Evolutionary conservation across 805 yeast genomes (phyloP).

Genomic region (Diddensiella caesifluorescens): DNA sequence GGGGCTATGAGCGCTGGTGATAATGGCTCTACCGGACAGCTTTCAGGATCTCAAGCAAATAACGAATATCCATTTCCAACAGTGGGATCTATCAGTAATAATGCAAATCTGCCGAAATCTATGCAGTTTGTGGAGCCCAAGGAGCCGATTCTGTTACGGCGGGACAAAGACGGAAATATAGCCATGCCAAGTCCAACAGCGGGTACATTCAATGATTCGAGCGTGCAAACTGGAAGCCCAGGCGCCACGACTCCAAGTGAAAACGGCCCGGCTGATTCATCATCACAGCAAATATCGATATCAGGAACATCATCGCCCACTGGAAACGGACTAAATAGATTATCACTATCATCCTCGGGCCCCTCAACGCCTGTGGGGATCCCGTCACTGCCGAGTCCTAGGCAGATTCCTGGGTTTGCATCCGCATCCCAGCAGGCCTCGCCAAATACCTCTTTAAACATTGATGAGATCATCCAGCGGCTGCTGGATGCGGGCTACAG

Average conservation of each 20-base stretch:
- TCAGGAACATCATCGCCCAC: slow-evolving; percentile 1
- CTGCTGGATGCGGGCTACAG: slow-evolving; percentile 93
- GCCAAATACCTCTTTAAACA: slow-evolving; percentile 37
- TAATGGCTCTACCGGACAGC: not conserved
- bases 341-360: slow-evolving; percentile 9
- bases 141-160: slow-evolving; percentile 61
- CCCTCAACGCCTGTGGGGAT: slow-evolving; percentile 23
- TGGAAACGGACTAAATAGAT: slow-evolving; percentile 1
- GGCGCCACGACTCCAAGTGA: slow-evolving; percentile 1
- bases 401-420: slow-evolving; percentile 8
- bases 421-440: slow-evolving; percentile 15
- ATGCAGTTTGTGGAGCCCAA: slow-evolving; percentile 68
- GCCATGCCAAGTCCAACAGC: slow-evolving; percentile 16
- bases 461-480: slow-evolving; percentile 87
- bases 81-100: slow-evolving; percentile 9
- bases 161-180: slow-evolving; percentile 41
- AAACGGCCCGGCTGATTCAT: not conserved
- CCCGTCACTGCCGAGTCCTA: slow-evolving; percentile 12
- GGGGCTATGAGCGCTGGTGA: slow-evolving; percentile 56
- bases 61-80: slow-evolving; percentile 25
- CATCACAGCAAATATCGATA: not conserved
- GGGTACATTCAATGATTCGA: not conserved
- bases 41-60: not conserved
- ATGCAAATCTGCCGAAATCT: slow-evolving; percentile 49
- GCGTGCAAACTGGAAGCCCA: not conserved